Evolutionary conservation across 257 asterid species (phyloP), one percentile per base, ranked within the genome.

Genomic region (Solanum ossicruentum): DNA sequence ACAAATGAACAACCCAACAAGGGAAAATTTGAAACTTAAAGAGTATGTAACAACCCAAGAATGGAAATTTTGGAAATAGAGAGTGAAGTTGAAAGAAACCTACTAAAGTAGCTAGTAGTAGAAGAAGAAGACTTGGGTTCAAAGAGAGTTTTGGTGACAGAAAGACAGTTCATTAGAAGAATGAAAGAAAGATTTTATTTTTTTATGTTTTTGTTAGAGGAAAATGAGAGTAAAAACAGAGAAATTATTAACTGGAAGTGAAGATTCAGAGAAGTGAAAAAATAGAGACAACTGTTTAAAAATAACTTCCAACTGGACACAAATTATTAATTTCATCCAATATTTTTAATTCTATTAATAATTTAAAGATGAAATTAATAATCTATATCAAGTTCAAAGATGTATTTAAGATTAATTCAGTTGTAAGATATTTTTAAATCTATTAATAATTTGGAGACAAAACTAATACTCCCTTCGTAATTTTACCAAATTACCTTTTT

Each of bases 121-220:
- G 54, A 49, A 49, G 41, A 49, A 36, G 83, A 89, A 92, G 89
- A 87, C 97, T 93, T 95, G 87, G 93, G 93, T 88, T 91, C 89
- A 91, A 94, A 94, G 89, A 83, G 86, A 87, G 88, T 86, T 78
- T 89, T 87, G 88, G 73, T 87, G 88, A 87, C 89, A 89, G 88
- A 83, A 23, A 79, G 73, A 86, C 57, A 51, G 49, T 52, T 78
- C 82, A 52, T 49, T 21, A 49, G 43, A 26, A 75, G 5, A 49
- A 13, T 7, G 12, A 11, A 49, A 0, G 7, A 49, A 32, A 7
- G 32, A 45, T 20, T 70, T 45, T 26, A 1, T 23, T 12, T 23
- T 23, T 23, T 63, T 4, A 1, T 36, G 0, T 36, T 69, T 36
- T 41, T 67, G 1, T 3, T 16, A 71, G 36, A 1, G 4, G 28